Evolutionary conservation across 805 yeast genomes (phyloP).

Genomic region (Sugiyamaella americana): DNA sequence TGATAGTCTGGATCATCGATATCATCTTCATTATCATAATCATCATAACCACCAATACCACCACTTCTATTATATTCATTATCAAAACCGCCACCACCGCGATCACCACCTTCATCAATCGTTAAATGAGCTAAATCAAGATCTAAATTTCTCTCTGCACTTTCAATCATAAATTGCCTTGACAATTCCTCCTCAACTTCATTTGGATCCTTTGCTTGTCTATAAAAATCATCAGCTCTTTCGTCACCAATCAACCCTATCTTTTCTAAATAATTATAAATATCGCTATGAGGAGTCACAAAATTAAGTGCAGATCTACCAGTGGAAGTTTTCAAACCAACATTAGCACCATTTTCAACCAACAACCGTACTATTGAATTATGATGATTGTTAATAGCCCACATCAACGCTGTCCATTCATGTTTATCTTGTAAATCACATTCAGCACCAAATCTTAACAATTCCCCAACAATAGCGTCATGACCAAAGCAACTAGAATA

Average conservation of each 20-base stretch:
- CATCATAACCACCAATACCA: slow-evolving; percentile 1
- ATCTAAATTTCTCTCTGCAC: slow-evolving; percentile 27
- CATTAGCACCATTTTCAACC: slow-evolving; percentile 58
- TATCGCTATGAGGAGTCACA: slow-evolving; percentile 49
- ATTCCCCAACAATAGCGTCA: slow-evolving; percentile 30
- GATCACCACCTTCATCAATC: slow-evolving; percentile 2
- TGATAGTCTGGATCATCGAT: slow-evolving; percentile 17
- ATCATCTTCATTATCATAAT: slow-evolving; percentile 16
- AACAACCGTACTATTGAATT: slow-evolving; percentile 49
- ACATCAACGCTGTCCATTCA: slow-evolving; percentile 60
- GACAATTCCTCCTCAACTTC: slow-evolving; percentile 19
- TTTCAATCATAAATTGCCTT: slow-evolving; percentile 24
- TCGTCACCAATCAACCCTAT: slow-evolving; percentile 21
- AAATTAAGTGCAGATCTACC: slow-evolving; percentile 50
- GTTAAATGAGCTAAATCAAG: slow-evolving; percentile 26
- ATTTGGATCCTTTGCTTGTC: slow-evolving; percentile 17
- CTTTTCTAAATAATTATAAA: slow-evolving; percentile 50
- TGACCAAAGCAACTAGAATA: slow-evolving; percentile 39
- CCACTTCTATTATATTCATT: slow-evolving; percentile 7
- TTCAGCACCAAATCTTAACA: slow-evolving; percentile 33
- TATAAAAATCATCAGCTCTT: slow-evolving; percentile 24
- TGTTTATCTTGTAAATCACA: slow-evolving; percentile 33
- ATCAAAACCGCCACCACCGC: slow-evolving; percentile 4
- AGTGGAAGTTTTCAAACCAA: slow-evolving; percentile 35
- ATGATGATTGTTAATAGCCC: slow-evolving; percentile 69